Evolutionary conservation across 2,329 filamentous ascomycete genomes (phyloP), one percentile per base, ranked within the genome.

Genomic region (Fusarium domesticum): DNA sequence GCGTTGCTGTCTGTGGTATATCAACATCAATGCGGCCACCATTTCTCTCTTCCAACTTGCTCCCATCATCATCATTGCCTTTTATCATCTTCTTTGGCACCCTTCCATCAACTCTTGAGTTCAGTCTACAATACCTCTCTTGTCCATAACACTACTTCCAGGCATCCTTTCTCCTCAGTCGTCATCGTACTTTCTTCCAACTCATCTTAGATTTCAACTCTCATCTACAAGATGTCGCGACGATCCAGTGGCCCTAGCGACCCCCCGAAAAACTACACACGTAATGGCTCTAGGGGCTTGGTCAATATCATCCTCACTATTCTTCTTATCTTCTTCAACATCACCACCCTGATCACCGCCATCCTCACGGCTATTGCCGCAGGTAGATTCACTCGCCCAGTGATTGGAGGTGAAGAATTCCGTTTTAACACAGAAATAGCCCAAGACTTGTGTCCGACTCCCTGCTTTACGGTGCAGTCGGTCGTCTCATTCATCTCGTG

Each of bases 291-390:
- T 36, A 16, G 17, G 16, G 43, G 43, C 7, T 14, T 45, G 25
- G 23, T 35, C 44, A 51, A 46, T 19, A 6, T 32, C 10, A 6
- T 53, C 18, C 51, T 63, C 35, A 28, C 38, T 6, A 8, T 32
- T 2, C 45, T 58, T 7, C 39, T 62, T 7, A 35, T 23, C 31
- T n/a, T 58, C 37, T 62, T 61, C 35, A 36, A 23, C 30, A 1
- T 59, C 7, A 35, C 38, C 35, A 62, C 56, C 40, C 38, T 62
- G 12, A 8, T 51, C 28, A 54, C 63, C 32, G 37, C 54, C 41
- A 23, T 56, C 20, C 32, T 61, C 23, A 39, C 50, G 8, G 16
- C 46, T 6, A 17, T 52, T 15, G 35, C 56, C 30, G 41, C 56
- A 12, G n/a, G 19, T 16, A n/a, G n/a, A n/a, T n/a, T n/a, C n/a